Conservation (phyloP, 2,329 filamentous ascomycete species). For the Ascochyta rabiei region DNA sequence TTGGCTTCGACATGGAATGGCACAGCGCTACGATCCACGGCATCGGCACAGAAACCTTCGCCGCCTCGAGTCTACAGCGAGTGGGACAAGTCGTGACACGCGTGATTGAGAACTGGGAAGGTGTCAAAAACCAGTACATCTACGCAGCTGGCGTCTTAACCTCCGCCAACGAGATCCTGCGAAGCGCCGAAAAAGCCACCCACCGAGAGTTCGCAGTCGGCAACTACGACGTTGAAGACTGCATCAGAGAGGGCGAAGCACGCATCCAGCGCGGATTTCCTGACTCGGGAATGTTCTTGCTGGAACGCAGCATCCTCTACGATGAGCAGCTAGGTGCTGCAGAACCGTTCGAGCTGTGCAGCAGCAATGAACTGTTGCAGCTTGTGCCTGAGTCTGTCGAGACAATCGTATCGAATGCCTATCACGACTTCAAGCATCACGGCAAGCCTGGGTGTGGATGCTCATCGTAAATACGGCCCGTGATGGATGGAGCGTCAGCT, state of each 20-base stretch:
- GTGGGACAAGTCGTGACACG: conserved; percentile 36
- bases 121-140: conserved; percentile 45
- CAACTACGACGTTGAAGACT: conserved; percentile 42
- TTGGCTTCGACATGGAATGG: conserved; percentile 50
- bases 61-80: conserved; percentile 43
- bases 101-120: conserved; percentile 40
- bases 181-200: conserved; percentile 35
- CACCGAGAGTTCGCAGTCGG: conserved; percentile 40
- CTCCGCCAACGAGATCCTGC: conserved; percentile 41
- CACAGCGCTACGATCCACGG: conserved; percentile 49
- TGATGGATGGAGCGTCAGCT: neutral
- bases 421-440: conserved; percentile 28
- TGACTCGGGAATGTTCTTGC: conserved; percentile 48
- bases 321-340: conserved; percentile 36
- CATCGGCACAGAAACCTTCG: conserved; percentile 43
- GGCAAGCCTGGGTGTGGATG: conserved; percentile 45
- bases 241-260: conserved; percentile 41
- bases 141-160: conserved; percentile 43
- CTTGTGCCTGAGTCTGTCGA: conserved; percentile 28
- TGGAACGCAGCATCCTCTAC: conserved; percentile 48
- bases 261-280: conserved; percentile 47
- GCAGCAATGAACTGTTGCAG: conserved; percentile 25
- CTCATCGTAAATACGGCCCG: conserved; percentile 20
- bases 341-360: conserved; percentile 35
- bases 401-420: conserved; percentile 23